A percentile compares a stretch with the other conserved stretches of the same genome.
These are phyloP conservation scores for Thinopyrum obtusiflorum DNA, from an alignment of 202 grass and related monocot genomes.

Conservation along the genomic window DNA sequence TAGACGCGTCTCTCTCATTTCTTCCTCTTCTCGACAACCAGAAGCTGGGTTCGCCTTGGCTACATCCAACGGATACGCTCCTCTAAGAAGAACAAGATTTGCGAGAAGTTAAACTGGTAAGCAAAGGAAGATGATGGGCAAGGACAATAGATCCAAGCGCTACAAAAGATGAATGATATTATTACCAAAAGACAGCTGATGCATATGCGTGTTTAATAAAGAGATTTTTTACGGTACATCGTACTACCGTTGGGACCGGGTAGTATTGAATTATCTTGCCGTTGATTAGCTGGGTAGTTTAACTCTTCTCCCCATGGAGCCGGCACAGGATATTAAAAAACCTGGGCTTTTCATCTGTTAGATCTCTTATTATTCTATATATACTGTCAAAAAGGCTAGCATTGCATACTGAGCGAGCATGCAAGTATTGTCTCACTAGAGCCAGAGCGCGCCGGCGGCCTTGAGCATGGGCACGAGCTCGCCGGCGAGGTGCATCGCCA, in stretches of 20 bases:
- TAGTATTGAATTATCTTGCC: no score
- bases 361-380: no score
- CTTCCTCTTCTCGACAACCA: no score
- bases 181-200: background rate
- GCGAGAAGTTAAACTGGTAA: background rate
- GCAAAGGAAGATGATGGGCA: background rate
- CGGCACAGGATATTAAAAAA: background rate
- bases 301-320: background rate
- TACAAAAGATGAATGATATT: background rate
- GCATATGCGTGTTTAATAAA: background rate
- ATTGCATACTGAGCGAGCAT: no score
- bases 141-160: background rate
- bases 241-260: no score
- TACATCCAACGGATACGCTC: no score
- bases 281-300: background rate
- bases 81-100: background rate
- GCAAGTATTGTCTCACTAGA: constrained; percentile 13
- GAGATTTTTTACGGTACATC: background rate
- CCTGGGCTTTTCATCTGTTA: background rate
- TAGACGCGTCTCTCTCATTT: no score
- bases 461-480: constrained; percentile 59
- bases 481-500: constrained; percentile 58
- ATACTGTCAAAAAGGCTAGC: no score
- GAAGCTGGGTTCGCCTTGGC: no score
- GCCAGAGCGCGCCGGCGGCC: constrained; percentile 61